These are phyloP conservation scores for Aspergillus felis DNA, from an alignment of 2,329 filamentous ascomycete species.

Conservation along the genomic window DNA sequence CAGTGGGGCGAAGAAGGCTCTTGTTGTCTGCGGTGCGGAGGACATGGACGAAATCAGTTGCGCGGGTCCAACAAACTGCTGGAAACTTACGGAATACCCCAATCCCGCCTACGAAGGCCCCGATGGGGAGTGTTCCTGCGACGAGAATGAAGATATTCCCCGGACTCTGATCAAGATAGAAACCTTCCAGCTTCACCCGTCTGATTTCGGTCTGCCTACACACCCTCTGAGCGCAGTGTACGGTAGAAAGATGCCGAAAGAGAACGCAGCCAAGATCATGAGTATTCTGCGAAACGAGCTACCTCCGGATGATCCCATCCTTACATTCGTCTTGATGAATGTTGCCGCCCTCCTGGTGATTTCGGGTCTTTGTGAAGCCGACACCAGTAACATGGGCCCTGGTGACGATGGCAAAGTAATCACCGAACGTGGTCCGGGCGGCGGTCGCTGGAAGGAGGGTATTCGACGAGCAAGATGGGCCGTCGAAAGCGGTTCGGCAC, in stretches of 20 bases:
- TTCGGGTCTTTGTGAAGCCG: constrained; percentile 80
- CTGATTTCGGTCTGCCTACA: constrained; percentile 77
- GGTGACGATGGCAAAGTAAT: constrained; percentile 79
- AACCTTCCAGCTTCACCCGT: constrained; percentile 72
- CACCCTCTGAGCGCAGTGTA: constrained; percentile 76
- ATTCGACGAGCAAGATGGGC: constrained; percentile 83
- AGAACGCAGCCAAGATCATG: constrained; percentile 83
- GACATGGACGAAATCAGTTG: constrained; percentile 95
- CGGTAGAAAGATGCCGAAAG: constrained; percentile 75
- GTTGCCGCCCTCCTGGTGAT: constrained; percentile 82
- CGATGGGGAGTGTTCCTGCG: constrained; percentile 39
- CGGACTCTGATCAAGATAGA: constrained; percentile 58
- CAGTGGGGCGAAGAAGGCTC: constrained; percentile 72
- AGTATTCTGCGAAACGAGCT: constrained; percentile 71
- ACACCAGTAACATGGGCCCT: constrained; percentile 72
- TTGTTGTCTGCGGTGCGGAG: constrained; percentile 91
- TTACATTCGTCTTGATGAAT: constrained; percentile 94
- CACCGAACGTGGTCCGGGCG: constrained; percentile 76
- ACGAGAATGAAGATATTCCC: constrained; percentile 35
- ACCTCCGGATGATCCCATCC: constrained; percentile 71
- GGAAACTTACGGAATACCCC: constrained; percentile 62
- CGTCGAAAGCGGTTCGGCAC: constrained; percentile 79
- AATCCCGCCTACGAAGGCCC: constrained; percentile 41
- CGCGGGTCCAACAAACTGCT: constrained; percentile 83
- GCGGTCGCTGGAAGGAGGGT: constrained; percentile 91